A percentile compares a stretch with the other conserved stretches of the same genome.
These are phyloP conservation scores for Candida neerlandica DNA, from an alignment of 1,139 yeast species.

Conservation along the genomic window DNA sequence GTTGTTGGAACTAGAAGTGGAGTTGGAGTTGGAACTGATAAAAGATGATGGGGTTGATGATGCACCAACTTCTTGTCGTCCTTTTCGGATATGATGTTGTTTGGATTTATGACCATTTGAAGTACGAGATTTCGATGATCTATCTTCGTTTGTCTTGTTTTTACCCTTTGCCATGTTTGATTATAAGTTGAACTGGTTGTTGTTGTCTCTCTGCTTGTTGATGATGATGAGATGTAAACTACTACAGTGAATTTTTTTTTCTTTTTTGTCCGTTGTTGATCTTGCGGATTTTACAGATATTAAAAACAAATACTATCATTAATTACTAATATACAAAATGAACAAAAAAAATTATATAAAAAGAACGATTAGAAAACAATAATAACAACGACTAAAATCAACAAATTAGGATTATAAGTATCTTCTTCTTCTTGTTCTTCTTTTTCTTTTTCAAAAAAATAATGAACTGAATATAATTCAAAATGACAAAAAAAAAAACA, in stretches of 20 bases:
- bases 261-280: not conserved
- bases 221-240: not conserved
- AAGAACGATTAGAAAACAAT: not conserved
- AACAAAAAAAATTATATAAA: not conserved
- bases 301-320: conserved; percentile 3
- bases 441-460: not conserved
- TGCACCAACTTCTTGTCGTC: conserved; percentile 48
- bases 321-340: conserved; percentile 6
- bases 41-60: conserved; percentile 12
- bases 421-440: not conserved
- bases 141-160: conserved; percentile 53
- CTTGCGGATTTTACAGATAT: not conserved
- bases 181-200: not conserved
- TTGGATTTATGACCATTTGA: conserved; percentile 63
- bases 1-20: not conserved
- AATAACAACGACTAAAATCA: not conserved
- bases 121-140: conserved; percentile 36
- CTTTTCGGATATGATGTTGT: conserved; percentile 51
- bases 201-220: no score
- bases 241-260: not conserved
- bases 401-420: not conserved
- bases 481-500: not conserved
- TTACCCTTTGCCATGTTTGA: conserved; percentile 64
- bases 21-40: not conserved
- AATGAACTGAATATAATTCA: not conserved